Evolutionary conservation across 306 rosid species (phyloP), one percentile per base, ranked within the genome.

Genomic region (Cicer bijugum): DNA sequence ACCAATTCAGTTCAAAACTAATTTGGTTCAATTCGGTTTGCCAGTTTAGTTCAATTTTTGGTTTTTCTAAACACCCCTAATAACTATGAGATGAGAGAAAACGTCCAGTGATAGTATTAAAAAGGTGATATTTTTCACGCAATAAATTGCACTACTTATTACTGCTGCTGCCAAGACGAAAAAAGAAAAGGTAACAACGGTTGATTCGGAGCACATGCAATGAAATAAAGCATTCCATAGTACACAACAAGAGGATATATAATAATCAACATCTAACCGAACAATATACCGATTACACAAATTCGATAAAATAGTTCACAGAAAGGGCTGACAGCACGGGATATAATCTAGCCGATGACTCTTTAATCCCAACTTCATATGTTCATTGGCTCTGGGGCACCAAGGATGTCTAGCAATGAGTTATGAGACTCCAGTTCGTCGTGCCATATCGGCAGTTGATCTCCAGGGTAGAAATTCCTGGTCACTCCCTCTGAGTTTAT

Each of bases 401-500:
- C 88, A 39, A 91, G 87, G 28, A 88, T 85, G 84, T 95, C 99
- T 50, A 95, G 71, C 63, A 95, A 61, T 1, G 97, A 91, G 63
- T 84, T 85, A 1, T 82, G 89, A 0, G 97, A 78, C 86, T 90
- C 97, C 85, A 95, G 19, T 82, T 95, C 99, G 84, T 95, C 99
- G 0, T 95, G 96, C 99, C 99, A 95, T 4, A 91, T 4, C 0
- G 97, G 93, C 51, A 95, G 96, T 67, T 87, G 71, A 80, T 91
- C 97, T 0, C 96, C 96, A 0, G 97, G 82, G 71, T 95, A 88
- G 83, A 71, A 88, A 69, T 95, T 91, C 79, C 97, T 86, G 0
- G 91, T 90, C 83, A 90, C 97, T 81, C 99, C 99, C 81, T 95
- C 96, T 0, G 96, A 83, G 70, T 95, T 87, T 71, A 95, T 95